Percentiles rank a stretch among this genome's conserved stretches.
Evolutionary conservation across 257 asterid species (phyloP).

Genomic region (Solanum sejunctum): DNA sequence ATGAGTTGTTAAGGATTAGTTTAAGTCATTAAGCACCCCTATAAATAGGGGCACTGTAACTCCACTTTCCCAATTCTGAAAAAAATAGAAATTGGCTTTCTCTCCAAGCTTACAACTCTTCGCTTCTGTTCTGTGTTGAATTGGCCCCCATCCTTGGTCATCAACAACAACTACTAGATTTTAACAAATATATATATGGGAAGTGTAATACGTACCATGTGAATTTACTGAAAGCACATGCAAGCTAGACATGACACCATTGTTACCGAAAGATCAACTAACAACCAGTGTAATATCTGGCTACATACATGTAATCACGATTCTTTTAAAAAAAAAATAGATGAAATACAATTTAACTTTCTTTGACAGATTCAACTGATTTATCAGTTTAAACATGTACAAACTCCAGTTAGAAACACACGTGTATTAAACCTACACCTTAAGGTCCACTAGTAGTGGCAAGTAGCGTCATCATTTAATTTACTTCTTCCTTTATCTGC

Average conservation of each 20-base stretch:
- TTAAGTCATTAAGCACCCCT: no score
- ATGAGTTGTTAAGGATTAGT: no score
- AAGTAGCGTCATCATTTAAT: neutral
- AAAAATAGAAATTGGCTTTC: no score
- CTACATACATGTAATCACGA: neutral
- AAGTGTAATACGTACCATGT: neutral
- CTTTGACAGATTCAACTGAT: neutral
- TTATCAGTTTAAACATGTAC: neutral
- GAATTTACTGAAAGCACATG: neutral
- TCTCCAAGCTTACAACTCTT: no score
- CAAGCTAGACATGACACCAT: neutral
- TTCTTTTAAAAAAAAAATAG: neutral
- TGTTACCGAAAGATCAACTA: neutral
- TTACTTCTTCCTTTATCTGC: neutral
- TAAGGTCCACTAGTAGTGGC: neutral
- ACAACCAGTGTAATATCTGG: neutral
- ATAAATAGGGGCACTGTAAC: no score
- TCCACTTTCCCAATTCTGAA: no score
- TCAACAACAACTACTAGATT: no score
- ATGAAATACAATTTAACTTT: neutral
- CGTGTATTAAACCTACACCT: neutral
- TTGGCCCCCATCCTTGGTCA: no score
- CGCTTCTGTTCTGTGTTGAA: no score
- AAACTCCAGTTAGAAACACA: neutral
- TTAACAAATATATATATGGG: neutral